phyloP scores from a whole-genome alignment of 2,329 filamentous ascomycete genomes.

The Thelonectria blattea region DNA sequence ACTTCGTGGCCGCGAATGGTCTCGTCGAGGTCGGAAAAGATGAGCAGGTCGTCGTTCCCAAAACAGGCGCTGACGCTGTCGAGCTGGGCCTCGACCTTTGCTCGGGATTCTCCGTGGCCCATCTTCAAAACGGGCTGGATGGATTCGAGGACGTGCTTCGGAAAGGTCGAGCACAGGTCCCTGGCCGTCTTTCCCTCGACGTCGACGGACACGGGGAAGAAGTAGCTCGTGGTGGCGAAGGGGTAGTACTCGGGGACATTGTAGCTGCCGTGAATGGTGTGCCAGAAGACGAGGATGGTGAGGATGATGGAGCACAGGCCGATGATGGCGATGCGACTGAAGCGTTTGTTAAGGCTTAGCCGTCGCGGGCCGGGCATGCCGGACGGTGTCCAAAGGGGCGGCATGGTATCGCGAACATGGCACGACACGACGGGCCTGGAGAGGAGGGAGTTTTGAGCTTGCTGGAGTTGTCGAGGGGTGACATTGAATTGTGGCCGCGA shows the following conservation, averaged over 20 bases:
- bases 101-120: constrained; percentile 40
- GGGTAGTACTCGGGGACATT: constrained; percentile 38
- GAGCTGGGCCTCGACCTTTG: constrained; percentile 51
- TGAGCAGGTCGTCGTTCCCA: constrained; percentile 46
- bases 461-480: constrained; percentile 9
- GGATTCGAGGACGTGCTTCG: constrained; percentile 39
- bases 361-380: constrained; percentile 30
- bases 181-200: constrained; percentile 32
- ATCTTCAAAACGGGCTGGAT: constrained; percentile 45
- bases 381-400: constrained; percentile 35
- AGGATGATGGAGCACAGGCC: constrained; percentile 33
- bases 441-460: background rate
- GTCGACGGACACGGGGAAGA: constrained; percentile 40
- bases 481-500: constrained; percentile 11
- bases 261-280: constrained; percentile 33
- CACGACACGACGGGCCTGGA: constrained; percentile 30
- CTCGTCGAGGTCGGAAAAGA: constrained; percentile 59
- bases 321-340: constrained; percentile 40
- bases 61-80: constrained; percentile 60
- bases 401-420: constrained; percentile 36
- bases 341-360: constrained; percentile 41
- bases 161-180: constrained; percentile 42
- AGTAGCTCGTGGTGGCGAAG: constrained; percentile 40
- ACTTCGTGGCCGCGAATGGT: constrained; percentile 49
- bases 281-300: constrained; percentile 35